These are phyloP conservation scores for Phytopythium oedochilum DNA, from an alignment of 352 stramenopile species.

Conservation along the genomic window DNA sequence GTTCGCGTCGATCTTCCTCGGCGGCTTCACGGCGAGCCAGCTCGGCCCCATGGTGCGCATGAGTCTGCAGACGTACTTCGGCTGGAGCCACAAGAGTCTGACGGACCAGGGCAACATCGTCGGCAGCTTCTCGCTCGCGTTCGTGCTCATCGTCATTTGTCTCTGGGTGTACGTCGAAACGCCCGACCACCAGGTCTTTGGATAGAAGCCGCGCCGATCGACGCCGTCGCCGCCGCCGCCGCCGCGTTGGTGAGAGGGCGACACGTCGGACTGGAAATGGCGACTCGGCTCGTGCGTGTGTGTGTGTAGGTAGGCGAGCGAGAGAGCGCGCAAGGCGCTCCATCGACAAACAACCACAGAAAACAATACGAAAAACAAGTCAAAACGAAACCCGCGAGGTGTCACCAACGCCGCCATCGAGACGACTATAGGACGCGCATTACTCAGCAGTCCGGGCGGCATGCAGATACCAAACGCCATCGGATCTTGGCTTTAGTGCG, in stretches of 20 bases:
- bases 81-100: conserved; percentile 74
- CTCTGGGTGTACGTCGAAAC: conserved; percentile 81
- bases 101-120: conserved; percentile 77
- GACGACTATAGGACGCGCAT: too few relatives aligned
- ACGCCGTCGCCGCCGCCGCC: too few relatives aligned
- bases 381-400: neutral
- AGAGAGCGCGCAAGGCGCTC: neutral
- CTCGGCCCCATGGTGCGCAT: conserved; percentile 68
- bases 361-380: neutral
- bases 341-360: neutral
- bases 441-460: too few relatives aligned
- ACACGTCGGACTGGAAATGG: neutral
- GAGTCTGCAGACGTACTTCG: conserved; percentile 71
- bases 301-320: conserved; percentile 1
- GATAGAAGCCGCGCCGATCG: conserved; percentile 9
- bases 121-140: conserved; percentile 57
- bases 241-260: too few relatives aligned
- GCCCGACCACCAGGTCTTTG: conserved; percentile 41
- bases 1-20: conserved; percentile 61
- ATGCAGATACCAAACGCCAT: too few relatives aligned
- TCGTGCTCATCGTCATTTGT: conserved; percentile 63
- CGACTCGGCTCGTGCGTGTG: neutral
- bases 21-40: conserved; percentile 51
- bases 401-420: too few relatives aligned
- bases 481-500: too few relatives aligned